A percentile compares a stretch with the other conserved stretches of the same genome.
These are phyloP conservation scores for Piromyces finnis DNA, from an alignment of 192 early-diverging fungal species.

Conservation along the genomic window DNA sequence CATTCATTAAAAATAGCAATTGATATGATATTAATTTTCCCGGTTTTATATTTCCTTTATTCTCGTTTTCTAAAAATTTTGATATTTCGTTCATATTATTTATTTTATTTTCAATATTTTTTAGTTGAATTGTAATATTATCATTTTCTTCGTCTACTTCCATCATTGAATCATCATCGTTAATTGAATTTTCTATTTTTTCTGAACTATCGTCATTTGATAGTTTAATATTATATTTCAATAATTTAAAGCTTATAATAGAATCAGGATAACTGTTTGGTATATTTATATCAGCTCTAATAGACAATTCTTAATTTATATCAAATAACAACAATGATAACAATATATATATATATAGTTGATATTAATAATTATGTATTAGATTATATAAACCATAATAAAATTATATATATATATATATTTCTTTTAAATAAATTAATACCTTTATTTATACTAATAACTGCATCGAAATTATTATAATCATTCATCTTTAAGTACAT, in stretches of 20 bases:
- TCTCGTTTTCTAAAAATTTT: background rate
- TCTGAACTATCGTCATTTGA: background rate
- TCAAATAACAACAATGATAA: background rate
- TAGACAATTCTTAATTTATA: background rate
- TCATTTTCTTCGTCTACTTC: background rate
- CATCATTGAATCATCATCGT: background rate
- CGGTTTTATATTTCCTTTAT: background rate
- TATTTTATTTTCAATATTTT: background rate
- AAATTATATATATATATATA: no score
- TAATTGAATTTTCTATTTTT: background rate
- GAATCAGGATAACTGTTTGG: background rate
- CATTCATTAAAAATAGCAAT: background rate
- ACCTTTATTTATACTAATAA: background rate
- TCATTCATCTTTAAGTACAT: background rate
- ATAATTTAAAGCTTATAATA: background rate
- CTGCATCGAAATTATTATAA: background rate
- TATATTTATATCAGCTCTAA: background rate
- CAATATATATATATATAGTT: no score
- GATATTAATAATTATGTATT: no score
- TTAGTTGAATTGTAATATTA: background rate
- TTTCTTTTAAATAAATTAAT: background rate
- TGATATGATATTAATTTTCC: background rate
- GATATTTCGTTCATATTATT: background rate
- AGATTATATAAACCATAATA: no score
- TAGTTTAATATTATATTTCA: background rate